Base-by-base conservation (phyloP, 1,284 basidiomycete species). In the Tilletia indica region DNA sequence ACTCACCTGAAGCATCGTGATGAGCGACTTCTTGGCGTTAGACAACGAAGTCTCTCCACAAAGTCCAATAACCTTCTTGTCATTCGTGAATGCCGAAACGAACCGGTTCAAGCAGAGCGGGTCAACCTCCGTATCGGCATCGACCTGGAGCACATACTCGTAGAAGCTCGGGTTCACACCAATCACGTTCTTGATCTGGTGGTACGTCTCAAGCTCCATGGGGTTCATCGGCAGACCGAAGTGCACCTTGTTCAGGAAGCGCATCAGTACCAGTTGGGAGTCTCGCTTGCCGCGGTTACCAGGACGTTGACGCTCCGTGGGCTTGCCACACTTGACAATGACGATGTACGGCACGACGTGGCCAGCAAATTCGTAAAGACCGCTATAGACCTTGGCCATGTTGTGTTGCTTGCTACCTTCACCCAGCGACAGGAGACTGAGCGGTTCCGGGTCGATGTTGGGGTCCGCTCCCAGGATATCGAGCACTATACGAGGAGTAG, bases 161-260 rank as follows among this genome's bases (percentile, higher is more conserved):
- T 98, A 99, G 87, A 98, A 97, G 0, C 93, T 91, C 9, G 95
- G 96, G 85, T 99, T 96, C 80, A 99, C 93, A 85, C 96, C 96
- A 79, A 99, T 98, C 70, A 99, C 94, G 83, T 99, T 98, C 89
- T 97, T 93, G 88, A 99, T 96, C 86, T 99, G 96, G 84, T 99
- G 97, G 84, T 95, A 98, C 85, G 99, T 93, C 87, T 99, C 96
- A 68, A 99, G 87, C 86, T 99, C 96, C 74, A 97, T 86, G 0
- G 95, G 97, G 82, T 91, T 94, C 97, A 99, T 99, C 0, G 94
- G 92, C 21, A 92, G 85, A 82, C 95, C 93, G 86, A 97, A 99
- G 86, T 99, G 96, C 45, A 98, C 96, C 89, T 91, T 93, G 87
- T 99, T 99, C 87, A 99, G 89, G 89, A 96, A 98, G 78, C 94